phyloP scores from a whole-genome alignment of 108 stramenopile species.

The Cyclotella sp. region DNA sequence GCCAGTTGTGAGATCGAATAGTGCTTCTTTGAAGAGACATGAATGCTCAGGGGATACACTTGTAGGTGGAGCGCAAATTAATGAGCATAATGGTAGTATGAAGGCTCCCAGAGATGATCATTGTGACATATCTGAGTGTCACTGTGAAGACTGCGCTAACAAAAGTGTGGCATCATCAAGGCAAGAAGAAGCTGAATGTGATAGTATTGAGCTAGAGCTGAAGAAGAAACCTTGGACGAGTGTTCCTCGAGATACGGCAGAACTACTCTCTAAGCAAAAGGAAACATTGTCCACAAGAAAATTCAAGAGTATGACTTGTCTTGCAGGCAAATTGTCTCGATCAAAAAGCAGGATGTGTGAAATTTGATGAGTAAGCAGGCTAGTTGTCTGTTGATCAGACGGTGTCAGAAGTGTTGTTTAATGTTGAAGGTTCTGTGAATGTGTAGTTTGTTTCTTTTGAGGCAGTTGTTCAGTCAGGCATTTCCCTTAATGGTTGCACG shows the following conservation, averaged over 20 bases:
- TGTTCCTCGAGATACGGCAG: background rate
- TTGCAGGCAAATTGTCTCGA: conserved; percentile 12
- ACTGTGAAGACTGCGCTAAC: background rate
- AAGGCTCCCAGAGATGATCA: no score
- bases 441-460: background rate
- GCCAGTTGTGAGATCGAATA: no score
- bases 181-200: background rate
- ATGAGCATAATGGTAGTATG: no score
- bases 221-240: background rate
- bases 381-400: no score
- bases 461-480: conserved; percentile 4
- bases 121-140: conserved; percentile 2
- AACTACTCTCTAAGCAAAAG: background rate
- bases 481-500: no score
- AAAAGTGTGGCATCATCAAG: background rate
- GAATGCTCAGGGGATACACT: no score
- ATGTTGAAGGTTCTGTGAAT: conserved; percentile 3
- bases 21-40: no score
- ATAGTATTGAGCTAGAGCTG: conserved; percentile 6
- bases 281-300: background rate
- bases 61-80: no score
- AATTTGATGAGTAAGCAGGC: conserved; percentile 1
- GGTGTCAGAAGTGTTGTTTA: background rate
- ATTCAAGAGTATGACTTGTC: background rate
- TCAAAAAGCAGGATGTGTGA: conserved; percentile 5